These are phyloP conservation scores for Pyrenophora seminiperda DNA, from an alignment of 2,329 filamentous ascomycete species.

Conservation along the genomic window DNA sequence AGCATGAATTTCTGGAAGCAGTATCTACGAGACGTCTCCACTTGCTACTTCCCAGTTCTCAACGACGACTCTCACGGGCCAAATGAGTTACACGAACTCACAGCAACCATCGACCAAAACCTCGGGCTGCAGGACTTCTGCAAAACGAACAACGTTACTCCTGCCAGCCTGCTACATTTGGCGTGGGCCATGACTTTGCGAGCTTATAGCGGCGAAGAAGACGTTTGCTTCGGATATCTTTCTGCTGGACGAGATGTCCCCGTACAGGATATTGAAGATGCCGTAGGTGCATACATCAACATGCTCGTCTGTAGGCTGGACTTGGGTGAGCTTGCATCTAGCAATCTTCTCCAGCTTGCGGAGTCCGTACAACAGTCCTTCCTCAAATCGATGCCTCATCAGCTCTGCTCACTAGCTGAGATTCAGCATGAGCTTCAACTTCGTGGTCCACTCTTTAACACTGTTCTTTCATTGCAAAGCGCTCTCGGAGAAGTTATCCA, in stretches of 20 bases:
- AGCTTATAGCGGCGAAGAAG: constrained; percentile 28
- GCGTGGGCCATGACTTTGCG: constrained; percentile 42
- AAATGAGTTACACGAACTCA: constrained; percentile 5
- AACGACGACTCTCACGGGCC: constrained; percentile 6
- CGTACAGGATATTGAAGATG: constrained; percentile 42
- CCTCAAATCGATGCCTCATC: constrained; percentile 1
- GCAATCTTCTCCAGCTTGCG: neutral
- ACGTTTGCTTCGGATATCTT: constrained; percentile 51
- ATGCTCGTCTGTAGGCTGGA: constrained; percentile 41
- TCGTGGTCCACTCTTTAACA: neutral
- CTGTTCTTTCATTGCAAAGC: neutral
- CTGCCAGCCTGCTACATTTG: constrained; percentile 49
- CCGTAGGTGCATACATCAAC: constrained; percentile 50
- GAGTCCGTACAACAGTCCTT: constrained; percentile 2
- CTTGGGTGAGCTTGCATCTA: neutral
- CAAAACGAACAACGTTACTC: constrained; percentile 49
- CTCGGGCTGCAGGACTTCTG: constrained; percentile 34
- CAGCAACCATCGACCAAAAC: neutral
- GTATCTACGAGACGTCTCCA: constrained; percentile 14
- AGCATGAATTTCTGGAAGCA: constrained; percentile 19
- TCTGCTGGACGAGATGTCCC: constrained; percentile 38
- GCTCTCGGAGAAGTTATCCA: neutral
- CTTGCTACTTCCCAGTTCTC: constrained; percentile 20
- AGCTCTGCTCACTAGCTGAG: neutral
- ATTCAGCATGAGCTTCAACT: constrained; percentile 1